phyloP scores from a whole-genome alignment of 805 yeast genomes.

The Sugiyamaella lignohabitans region DNA sequence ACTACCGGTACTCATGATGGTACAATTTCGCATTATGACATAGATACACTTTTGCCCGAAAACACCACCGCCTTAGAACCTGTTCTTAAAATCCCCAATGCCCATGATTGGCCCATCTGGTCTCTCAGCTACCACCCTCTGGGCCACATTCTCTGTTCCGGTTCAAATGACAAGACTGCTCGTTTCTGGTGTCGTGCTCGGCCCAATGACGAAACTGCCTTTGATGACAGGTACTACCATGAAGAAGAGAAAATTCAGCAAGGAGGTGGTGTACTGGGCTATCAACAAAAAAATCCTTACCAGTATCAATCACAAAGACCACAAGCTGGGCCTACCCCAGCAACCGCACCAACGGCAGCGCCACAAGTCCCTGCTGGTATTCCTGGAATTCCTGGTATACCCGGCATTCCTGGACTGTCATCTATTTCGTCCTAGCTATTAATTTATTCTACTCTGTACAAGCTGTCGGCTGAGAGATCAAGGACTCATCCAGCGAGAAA shows the following conservation, averaged over 20 bases:
- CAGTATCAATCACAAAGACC: not conserved
- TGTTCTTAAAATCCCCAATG: constrained; percentile 59
- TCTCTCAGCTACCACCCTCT: constrained; percentile 87
- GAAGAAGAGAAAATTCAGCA: constrained; percentile 34
- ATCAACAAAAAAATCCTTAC: not conserved
- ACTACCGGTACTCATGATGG: constrained; percentile 91
- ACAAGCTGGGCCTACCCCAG: not conserved
- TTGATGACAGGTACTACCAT: constrained; percentile 75
- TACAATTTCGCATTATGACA: constrained; percentile 64
- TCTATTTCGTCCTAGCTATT: not conserved
- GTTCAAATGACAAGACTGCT: constrained; percentile 88
- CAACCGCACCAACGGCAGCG: not conserved
- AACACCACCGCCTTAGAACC: constrained; percentile 23
- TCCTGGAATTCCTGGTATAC: not conserved
- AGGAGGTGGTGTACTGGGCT: constrained; percentile 9
- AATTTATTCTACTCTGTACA: no score
- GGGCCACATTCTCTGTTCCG: constrained; percentile 87
- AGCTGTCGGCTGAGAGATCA: no score
- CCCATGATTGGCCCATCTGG: constrained; percentile 91
- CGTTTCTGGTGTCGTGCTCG: constrained; percentile 92
- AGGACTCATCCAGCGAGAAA: no score
- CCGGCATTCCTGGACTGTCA: constrained; percentile 10
- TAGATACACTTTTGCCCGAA: constrained; percentile 39
- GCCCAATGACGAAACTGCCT: constrained; percentile 81
- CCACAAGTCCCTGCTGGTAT: not conserved